Conservation (phyloP, 176 grass and related monocot genomes). For the Oryza longistaminata region DNA sequence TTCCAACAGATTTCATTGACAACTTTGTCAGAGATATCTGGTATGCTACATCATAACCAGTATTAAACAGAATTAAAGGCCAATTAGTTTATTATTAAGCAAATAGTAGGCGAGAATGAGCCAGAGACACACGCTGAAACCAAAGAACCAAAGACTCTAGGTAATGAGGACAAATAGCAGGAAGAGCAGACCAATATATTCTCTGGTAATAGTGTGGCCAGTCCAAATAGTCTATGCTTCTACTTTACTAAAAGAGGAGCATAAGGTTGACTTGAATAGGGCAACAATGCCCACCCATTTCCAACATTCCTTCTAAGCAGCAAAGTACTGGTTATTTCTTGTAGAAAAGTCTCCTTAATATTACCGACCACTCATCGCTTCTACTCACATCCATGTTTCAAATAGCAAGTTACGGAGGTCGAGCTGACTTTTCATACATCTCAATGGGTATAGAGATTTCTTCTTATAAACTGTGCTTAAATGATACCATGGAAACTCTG, state of each 20-base stretch:
- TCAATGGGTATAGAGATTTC: conserved; percentile 64
- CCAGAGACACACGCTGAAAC: conserved; percentile 69
- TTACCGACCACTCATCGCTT: conserved; percentile 31
- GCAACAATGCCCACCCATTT: conserved; percentile 88
- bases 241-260: conserved; percentile 54
- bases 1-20: conserved; percentile 60
- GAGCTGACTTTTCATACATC: conserved; percentile 69
- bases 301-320: conserved; percentile 64
- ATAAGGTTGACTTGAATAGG: conserved; percentile 51
- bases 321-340: conserved; percentile 46
- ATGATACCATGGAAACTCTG: conserved; percentile 75
- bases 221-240: conserved; percentile 57
- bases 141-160: conserved; percentile 67
- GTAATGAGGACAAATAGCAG: conserved; percentile 66
- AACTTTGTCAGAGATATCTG: conserved; percentile 71
- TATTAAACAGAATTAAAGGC: neutral
- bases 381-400: conserved; percentile 32
- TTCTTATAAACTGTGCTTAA: conserved; percentile 55
- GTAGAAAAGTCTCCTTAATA: conserved; percentile 44
- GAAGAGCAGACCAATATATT: conserved; percentile 59
- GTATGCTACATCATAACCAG: conserved; percentile 29
- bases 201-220: conserved; percentile 68
- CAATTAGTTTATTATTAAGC: neutral
- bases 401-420: conserved; percentile 53
- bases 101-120: neutral